Base-by-base conservation (phyloP, 148 eudicot genomes). In the Camellia lanceoleosa region DNA sequence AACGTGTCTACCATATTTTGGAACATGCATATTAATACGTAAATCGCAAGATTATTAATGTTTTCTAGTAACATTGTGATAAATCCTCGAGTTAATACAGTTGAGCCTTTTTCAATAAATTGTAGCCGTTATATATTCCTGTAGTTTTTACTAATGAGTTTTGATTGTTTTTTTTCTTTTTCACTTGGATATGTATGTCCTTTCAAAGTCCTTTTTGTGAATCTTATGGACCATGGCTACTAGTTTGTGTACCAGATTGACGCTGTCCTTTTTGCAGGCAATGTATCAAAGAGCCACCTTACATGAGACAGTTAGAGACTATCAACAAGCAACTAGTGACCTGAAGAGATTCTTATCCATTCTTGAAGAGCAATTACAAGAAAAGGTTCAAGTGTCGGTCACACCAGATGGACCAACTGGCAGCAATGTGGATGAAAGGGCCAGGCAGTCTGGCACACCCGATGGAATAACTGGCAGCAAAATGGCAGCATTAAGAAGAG, bases 261-360 rank as follows among this genome's bases (percentile, higher is more conserved):
- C 3, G 62, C 44, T 80, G 60, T 70, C 43, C 19, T 80, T 74
- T 74, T 23, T 77, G 72, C 86, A 93, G 97, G 97, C 93, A 62
- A 84, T 93, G 69, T 91, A 91, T 43, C 87, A 94, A 85, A 87
- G 95, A 84, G 92, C 95, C 55, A 93, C 93, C 55, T 83, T 91
- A 83, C 87, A 89, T 85, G 95, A 91, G 82, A 85, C 86, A 91
- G 91, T 93, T 74, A 88, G 95, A 87, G 97, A 93, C 84, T 91
- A 89, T 82, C 85, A 82, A 79, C 93, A 89, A 77, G 91, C 94
- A 61, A 87, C 85, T 56, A 44, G 62, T 79, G 97, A 93, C 78
- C 86, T 90, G 71, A 87, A 85, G 81, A 90, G 86, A 86, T 78
- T 88, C 61, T 67, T 86, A 51, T 82, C 87, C 79, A 78, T 91